Conservation (phyloP, 768 basidiomycete species). For the Trametes elegans region DNA sequence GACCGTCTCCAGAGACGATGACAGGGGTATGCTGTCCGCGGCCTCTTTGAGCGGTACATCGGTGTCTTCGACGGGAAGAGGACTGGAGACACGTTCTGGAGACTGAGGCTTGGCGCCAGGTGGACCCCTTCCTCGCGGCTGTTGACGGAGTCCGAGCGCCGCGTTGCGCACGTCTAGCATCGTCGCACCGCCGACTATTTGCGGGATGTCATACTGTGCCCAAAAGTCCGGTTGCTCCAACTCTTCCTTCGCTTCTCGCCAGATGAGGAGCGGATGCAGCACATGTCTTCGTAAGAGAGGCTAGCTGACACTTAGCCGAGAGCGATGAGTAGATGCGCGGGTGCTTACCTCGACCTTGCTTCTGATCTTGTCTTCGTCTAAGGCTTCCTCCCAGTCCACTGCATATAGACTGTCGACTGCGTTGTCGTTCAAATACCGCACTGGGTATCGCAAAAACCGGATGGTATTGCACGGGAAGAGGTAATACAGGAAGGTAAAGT, state of each 20-base stretch:
- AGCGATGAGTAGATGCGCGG: not conserved
- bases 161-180: conserved; percentile 65
- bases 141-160: conserved; percentile 44
- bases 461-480: conserved; percentile 89
- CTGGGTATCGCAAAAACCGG: conserved; percentile 71
- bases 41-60: not conserved
- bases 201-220: conserved; percentile 58
- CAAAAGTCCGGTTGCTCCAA: conserved; percentile 64
- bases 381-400: conserved; percentile 66
- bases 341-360: conserved; percentile 65
- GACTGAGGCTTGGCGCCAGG: not conserved
- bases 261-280: conserved; percentile 72
- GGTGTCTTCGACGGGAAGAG: not conserved
- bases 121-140: not conserved
- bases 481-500: conserved; percentile 82
- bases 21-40: not conserved
- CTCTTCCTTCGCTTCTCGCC: conserved; percentile 62
- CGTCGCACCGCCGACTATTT: conserved; percentile 64
- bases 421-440: conserved; percentile 55
- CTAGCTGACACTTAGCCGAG: conserved; percentile 34
- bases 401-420: conserved; percentile 56
- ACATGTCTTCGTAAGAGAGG: conserved; percentile 66
- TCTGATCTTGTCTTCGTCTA: conserved; percentile 69
- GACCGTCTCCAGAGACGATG: conserved; percentile 14
- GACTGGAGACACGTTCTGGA: not conserved